Evolutionary conservation across 2,329 filamentous ascomycete genomes (phyloP).

Genomic region (Verticillium zaregamsianum): DNA sequence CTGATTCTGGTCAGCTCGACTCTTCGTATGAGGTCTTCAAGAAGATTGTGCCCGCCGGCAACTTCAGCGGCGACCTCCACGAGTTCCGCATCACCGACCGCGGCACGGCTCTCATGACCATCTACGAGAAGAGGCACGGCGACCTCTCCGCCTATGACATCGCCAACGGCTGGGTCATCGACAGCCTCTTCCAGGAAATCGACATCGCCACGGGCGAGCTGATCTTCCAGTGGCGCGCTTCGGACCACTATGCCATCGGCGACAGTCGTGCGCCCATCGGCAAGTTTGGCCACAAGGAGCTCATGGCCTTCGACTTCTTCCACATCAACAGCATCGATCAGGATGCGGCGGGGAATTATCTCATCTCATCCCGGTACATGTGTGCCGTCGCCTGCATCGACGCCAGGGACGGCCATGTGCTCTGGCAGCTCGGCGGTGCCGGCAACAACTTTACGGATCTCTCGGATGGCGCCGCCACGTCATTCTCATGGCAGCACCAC

Average conservation of each 20-base stretch:
- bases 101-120: slow-evolving; percentile 31
- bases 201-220: slow-evolving; percentile 33
- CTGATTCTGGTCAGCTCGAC: background rate
- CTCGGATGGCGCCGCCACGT: slow-evolving; percentile 22
- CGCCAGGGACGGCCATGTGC: slow-evolving; percentile 38
- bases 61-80: slow-evolving; percentile 29
- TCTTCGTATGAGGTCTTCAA: background rate
- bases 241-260: slow-evolving; percentile 23
- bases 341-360: slow-evolving; percentile 43
- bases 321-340: slow-evolving; percentile 55
- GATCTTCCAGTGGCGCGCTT: slow-evolving; percentile 34
- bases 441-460: slow-evolving; percentile 26
- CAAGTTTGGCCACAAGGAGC: slow-evolving; percentile 18
- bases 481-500: slow-evolving; percentile 48
- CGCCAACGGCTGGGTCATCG: slow-evolving; percentile 22
- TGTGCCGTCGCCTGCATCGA: slow-evolving; percentile 40
- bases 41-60: background rate
- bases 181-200: slow-evolving; percentile 36
- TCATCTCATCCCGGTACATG: slow-evolving; percentile 49
- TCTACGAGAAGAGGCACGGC: slow-evolving; percentile 27
- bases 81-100: slow-evolving; percentile 30
- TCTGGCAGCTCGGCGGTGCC: slow-evolving; percentile 51
- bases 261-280: slow-evolving; percentile 10
- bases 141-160: slow-evolving; percentile 26
- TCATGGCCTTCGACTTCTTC: slow-evolving; percentile 48